Base-by-base conservation (phyloP, 2,329 filamentous ascomycete genomes). In the Colletotrichum sojae region DNA sequence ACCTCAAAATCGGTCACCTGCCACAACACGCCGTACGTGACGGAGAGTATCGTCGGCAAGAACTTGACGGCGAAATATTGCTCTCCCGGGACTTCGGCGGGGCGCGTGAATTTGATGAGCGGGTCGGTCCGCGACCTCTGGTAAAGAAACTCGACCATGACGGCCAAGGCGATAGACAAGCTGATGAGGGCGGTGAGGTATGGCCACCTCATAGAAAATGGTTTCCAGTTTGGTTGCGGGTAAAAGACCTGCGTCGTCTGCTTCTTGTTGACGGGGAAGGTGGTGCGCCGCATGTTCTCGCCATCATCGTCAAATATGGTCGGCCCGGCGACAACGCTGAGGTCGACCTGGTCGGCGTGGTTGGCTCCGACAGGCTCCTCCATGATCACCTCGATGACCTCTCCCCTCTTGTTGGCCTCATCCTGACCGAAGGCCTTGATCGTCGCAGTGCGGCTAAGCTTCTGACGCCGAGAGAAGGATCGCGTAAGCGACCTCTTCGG, bases 1-100 rank as follows among this genome's bases (percentile, higher is more conserved):
- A 92, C 88, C 72, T 91, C 89, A 68, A 90, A 89, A 76, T 91
- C 89, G 45, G 86, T 88, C 13, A 90, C 83, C 77, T 91, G 89
- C 89, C 89, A 92, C 46, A 91, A 75, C 15, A 92, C 87, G 54
- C 89, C 90, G 74, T 87, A 92, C 0, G 84, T 80, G 49, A 91
- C 90, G 36, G 89, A 86, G 4, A 89, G 80, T 2, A 91, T 78
- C 0, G 88, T 91, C 2, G 90, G 90, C 10, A 86, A 77, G 74
- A 91, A 92, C 76, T 90, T 91, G 79, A 91, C 83, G 25, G 84
- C 82, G 73, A 92, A 90, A 76, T 91, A 92, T 3, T 84, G 74
- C 25, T 80, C 80, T 0, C 85, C 79, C 0, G 82, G 77, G 18
- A 92, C 82, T 4, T 90, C 81, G 4, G 79, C 75, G 0, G 89